These are phyloP conservation scores for Cytospora schulzeri DNA, from an alignment of 2,329 filamentous ascomycete species.

Conservation along the genomic window DNA sequence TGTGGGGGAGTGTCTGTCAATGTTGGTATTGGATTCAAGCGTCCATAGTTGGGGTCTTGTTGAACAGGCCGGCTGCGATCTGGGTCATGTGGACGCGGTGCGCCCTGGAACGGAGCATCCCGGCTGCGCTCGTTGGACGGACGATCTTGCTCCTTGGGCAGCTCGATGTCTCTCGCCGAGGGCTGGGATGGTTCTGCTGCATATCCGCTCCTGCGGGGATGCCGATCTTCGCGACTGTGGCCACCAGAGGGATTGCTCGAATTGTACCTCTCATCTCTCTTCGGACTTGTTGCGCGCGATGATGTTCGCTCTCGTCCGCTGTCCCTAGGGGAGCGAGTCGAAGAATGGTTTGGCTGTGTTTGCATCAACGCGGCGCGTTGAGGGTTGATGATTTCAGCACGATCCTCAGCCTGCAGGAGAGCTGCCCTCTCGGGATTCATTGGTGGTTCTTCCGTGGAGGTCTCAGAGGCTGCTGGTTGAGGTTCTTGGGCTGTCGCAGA, in stretches of 20 bases:
- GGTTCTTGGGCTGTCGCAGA: slow-evolving; percentile 12
- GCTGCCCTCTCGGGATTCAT: slow-evolving; percentile 60
- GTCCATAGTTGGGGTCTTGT: slow-evolving; percentile 65
- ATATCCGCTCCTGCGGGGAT: slow-evolving; percentile 37
- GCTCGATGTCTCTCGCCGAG: slow-evolving; percentile 34
- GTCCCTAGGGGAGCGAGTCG: slow-evolving; percentile 46
- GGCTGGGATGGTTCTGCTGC: slow-evolving; percentile 21
- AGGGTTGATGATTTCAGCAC: slow-evolving; percentile 48
- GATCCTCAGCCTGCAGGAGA: slow-evolving; percentile 45
- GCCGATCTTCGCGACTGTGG: slow-evolving; percentile 49
- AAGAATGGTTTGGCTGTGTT: slow-evolving; percentile 40
- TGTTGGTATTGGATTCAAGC: slow-evolving; percentile 56
- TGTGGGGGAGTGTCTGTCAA: slow-evolving; percentile 50
- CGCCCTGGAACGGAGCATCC: slow-evolving; percentile 45
- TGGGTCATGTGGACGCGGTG: slow-evolving; percentile 45
- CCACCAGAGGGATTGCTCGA: slow-evolving; percentile 42
- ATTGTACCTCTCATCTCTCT: slow-evolving; percentile 43
- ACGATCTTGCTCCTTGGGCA: slow-evolving; percentile 24
- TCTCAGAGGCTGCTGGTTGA: slow-evolving; percentile 34
- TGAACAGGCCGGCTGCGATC: slow-evolving; percentile 54
- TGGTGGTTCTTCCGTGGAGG: slow-evolving; percentile 45
- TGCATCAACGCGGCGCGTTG: slow-evolving; percentile 50
- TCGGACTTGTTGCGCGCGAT: slow-evolving; percentile 53
- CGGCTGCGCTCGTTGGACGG: slow-evolving; percentile 42
- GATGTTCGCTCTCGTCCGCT: slow-evolving; percentile 46